phyloP scores from a whole-genome alignment of 2,329 filamentous ascomycete genomes.

The Curvularia sp. region DNA sequence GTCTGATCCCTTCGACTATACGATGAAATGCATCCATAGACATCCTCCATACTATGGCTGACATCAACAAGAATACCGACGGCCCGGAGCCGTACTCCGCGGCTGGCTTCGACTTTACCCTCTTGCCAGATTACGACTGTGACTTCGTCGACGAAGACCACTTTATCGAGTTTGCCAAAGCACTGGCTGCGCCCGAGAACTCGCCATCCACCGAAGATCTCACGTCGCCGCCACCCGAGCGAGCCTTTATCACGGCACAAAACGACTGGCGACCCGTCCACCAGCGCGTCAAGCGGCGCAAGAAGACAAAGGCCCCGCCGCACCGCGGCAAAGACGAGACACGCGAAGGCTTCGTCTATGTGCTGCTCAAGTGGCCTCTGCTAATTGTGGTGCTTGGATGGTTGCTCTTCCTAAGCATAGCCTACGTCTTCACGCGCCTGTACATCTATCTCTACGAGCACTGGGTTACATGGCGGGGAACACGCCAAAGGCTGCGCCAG shows the following conservation, averaged over 20 bases:
- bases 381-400: conserved; percentile 80
- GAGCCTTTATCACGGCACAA: conserved; percentile 79
- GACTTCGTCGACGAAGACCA: conserved; percentile 79
- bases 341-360: conserved; percentile 89
- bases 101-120: conserved; percentile 70
- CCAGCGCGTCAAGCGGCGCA: conserved; percentile 65
- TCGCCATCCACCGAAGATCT: conserved; percentile 68
- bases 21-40: conserved; percentile 25
- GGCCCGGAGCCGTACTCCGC: conserved; percentile 66
- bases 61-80: conserved; percentile 55
- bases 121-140: conserved; percentile 78
- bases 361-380: conserved; percentile 89
- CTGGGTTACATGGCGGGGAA: conserved; percentile 86
- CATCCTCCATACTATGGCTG: conserved; percentile 47
- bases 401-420: conserved; percentile 74
- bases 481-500: conserved; percentile 72
- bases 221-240: conserved; percentile 52
- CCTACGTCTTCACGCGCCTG: conserved; percentile 80
- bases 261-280: conserved; percentile 96
- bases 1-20: conserved; percentile 10
- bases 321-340: conserved; percentile 80
- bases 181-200: conserved; percentile 80
- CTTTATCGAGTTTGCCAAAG: conserved; percentile 78
- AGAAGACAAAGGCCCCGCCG: conserved; percentile 49
- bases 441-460: conserved; percentile 96